A percentile compares a stretch with the other conserved stretches of the same genome.
phyloP scores from a whole-genome alignment of 148 eudicot genomes.

The Nepenthes mirabilis region DNA sequence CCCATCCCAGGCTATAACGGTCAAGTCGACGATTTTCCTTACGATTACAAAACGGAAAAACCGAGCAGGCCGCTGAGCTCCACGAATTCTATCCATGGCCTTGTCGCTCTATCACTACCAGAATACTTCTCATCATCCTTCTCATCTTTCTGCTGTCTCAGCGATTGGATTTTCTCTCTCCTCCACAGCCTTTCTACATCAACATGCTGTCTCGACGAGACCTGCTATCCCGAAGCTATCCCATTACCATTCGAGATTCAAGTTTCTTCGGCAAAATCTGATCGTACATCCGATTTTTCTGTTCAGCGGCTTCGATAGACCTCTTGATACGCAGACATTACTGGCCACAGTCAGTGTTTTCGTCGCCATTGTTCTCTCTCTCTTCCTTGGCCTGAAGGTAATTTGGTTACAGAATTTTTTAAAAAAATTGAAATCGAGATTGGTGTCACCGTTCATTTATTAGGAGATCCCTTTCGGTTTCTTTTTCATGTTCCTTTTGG shows the following conservation, averaged over 20 bases:
- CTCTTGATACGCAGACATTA: slow-evolving; percentile 64
- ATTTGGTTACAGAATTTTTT: too few species aligned
- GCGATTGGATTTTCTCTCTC: not conserved
- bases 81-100: slow-evolving; percentile 30
- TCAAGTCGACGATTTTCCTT: too few species aligned
- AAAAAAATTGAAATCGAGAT: too few species aligned
- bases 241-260: slow-evolving; percentile 17
- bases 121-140: slow-evolving; percentile 3
- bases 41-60: not conserved
- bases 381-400: slow-evolving; percentile 83
- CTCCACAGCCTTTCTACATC: slow-evolving; percentile 5
- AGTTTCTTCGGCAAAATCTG: slow-evolving; percentile 14
- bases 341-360: slow-evolving; percentile 64
- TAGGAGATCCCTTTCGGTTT: too few species aligned
- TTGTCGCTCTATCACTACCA: slow-evolving; percentile 23
- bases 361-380: slow-evolving; percentile 73
- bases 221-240: slow-evolving; percentile 10
- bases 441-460: too few species aligned
- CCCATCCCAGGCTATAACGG: too few species aligned
- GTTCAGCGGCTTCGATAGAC: slow-evolving; percentile 35
- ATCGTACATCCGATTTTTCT: slow-evolving; percentile 45
- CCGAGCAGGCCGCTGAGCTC: not conserved
- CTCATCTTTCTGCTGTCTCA: slow-evolving; percentile 1
- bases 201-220: slow-evolving; percentile 3
- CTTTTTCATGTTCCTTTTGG: too few species aligned